These are phyloP conservation scores for Delitschia confertaspora DNA, from an alignment of 495 filamentous ascomycete genomes.

Conservation along the genomic window DNA sequence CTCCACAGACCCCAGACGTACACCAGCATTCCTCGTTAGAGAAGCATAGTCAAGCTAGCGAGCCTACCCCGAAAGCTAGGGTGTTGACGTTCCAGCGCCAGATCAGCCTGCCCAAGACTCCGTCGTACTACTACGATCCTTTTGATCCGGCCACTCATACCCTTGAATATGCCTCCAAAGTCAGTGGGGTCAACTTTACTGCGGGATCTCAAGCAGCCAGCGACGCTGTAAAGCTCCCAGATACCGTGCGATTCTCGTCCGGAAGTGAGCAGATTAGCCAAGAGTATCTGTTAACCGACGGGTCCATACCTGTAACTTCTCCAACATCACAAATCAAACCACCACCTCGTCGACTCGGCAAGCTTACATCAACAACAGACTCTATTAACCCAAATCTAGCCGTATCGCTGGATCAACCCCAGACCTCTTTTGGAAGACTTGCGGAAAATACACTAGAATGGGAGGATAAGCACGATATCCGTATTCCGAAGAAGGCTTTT, in stretches of 20 bases:
- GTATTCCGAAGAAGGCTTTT: slow-evolving; percentile 73
- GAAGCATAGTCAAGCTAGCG: slow-evolving; percentile 23
- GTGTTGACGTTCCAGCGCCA: slow-evolving; percentile 28
- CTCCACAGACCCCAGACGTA: slow-evolving; percentile 31
- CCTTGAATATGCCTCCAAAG: slow-evolving; percentile 31
- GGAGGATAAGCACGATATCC: slow-evolving; percentile 48
- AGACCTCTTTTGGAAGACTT: slow-evolving; percentile 69
- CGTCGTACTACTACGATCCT: slow-evolving; percentile 35
- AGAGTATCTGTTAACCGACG: no score
- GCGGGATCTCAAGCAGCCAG: slow-evolving; percentile 12
- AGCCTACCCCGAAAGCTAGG: slow-evolving; percentile 25
- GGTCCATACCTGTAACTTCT: no score
- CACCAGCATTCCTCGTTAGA: slow-evolving; percentile 22
- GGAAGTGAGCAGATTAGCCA: slow-evolving; percentile 1
- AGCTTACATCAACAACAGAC: slow-evolving; percentile 36
- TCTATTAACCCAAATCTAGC: slow-evolving; percentile 46
- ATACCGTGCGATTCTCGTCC: slow-evolving; percentile 24
- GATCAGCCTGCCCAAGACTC: slow-evolving; percentile 31
- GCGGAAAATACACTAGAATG: slow-evolving; percentile 53
- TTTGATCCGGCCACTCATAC: slow-evolving; percentile 32
- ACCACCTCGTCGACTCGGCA: slow-evolving; percentile 40
- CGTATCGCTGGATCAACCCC: slow-evolving; percentile 52
- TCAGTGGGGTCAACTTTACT: slow-evolving; percentile 31
- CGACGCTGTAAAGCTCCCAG: slow-evolving; percentile 4
- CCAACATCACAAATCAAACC: slow-evolving; percentile 27